A percentile compares a stretch with the other conserved stretches of the same genome.
phyloP scores from a whole-genome alignment of 2,329 filamentous ascomycete species.

The Aspergillus quadrilineatus region DNA sequence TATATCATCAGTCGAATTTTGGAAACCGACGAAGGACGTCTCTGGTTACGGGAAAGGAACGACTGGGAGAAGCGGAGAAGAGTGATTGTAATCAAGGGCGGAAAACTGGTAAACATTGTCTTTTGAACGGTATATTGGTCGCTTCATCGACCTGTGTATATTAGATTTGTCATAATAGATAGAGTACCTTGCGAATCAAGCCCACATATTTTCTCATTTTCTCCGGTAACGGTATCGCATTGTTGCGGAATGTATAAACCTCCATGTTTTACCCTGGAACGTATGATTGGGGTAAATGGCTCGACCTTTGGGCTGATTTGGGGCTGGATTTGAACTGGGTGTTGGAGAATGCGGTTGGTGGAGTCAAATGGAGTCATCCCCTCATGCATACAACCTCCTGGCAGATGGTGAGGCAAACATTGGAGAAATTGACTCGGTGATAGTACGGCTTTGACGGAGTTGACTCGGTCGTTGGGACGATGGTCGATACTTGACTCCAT shows the following conservation, averaged over 20 bases:
- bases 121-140: constrained; percentile 32
- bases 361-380: constrained; percentile 6
- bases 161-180: neutral
- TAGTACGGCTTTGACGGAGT: constrained; percentile 2
- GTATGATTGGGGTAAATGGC: constrained; percentile 2
- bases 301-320: neutral
- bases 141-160: neutral
- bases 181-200: neutral
- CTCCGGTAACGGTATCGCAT: neutral
- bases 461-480: neutral
- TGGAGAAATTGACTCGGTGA: neutral
- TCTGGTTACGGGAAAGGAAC: constrained; percentile 54
- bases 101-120: constrained; percentile 74
- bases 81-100: constrained; percentile 65
- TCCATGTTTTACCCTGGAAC: neutral
- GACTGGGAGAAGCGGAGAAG: constrained; percentile 58
- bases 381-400: neutral
- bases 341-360: constrained; percentile 9
- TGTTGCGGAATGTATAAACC: neutral
- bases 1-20: constrained; percentile 65
- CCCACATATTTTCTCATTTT: neutral
- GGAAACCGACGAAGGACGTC: constrained; percentile 59
- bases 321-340: neutral
- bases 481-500: neutral
- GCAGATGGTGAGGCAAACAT: neutral